Evolutionary conservation across 495 filamentous ascomycete species (phyloP), one percentile per base, ranked within the genome.

Genomic region (Xylaria scruposa): DNA sequence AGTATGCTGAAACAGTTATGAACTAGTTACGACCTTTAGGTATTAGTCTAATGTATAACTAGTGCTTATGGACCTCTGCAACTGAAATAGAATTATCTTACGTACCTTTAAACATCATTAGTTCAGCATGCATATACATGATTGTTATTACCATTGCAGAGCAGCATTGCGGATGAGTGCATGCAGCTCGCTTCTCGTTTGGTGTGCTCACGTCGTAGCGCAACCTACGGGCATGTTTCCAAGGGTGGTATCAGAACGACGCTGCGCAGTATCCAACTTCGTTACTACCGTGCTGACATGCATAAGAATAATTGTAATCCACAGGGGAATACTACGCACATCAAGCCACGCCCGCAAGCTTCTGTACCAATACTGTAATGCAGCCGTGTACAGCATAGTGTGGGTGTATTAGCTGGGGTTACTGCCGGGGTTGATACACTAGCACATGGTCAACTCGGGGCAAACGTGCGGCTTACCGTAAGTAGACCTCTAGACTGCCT

Each of bases 201-300:
- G 29, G 54, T 19, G 29, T 58, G 31, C 29, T 58, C 26, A 29
- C 29, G 54, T 29, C 1, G 13, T 29, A 7, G 15, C 21, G n/a
- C n/a, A 24, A 53, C 21, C 2, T 26, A 8, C n/a, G 21, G 49
- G 49, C 7, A 53, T 53, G 49, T 53, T 53, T 53, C 9, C 1
- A 21, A 53, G 49, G 49, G 49, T 53, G 49, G 21, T 7, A 53
- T 53, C 3, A 10, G 49, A 12, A 53, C 49, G 21, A 53, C n/a
- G 21, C 49, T 53, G 49, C 19, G 47, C 26, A 24, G 6, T 53
- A 53, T 7, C 4, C 49, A 10, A 24, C 49, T 53, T 5, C 21
- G n/a, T 53, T 53, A 53, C 7, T 53, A 10, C 49, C 10, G 49
- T 58, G 54, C 54, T 58, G 54, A 58, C 54, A 33, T 58, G 54